Evolutionary conservation across 768 basidiomycete species (phyloP), one percentile per base, ranked within the genome.

Genomic region (Boletus speciosus): DNA sequence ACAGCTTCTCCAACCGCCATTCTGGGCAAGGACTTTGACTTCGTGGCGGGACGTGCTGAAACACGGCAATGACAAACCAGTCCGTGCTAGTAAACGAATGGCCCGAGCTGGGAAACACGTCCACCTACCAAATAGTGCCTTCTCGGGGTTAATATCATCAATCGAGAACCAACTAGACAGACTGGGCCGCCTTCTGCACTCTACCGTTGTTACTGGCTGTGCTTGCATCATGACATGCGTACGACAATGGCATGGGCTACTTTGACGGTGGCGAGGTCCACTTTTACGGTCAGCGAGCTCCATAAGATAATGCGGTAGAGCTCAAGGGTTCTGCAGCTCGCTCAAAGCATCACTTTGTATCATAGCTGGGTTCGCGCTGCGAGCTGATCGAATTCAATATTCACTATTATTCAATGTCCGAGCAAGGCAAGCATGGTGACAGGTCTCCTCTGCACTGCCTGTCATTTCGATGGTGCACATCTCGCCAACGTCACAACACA

Each of bases 21-120:
- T 34, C 49, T 45, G 38, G 47, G 35, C 25, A 41, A 50, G 27
- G 36, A 41, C 58, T 43, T 61, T 53, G 48, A 54, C 48, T 54
- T 57, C 49, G n/a, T 39, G 25, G 49, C 21, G 34, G 37, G 40
- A 32, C 19, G 44, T 36, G 49, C 43, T 19, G 35, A 55, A 44
- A 39, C 45, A 40, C 54, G 47, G 52, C 44, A 50, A 53, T 40
- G 56, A 58, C 51, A 61, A 61, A 52, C 41, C 6, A 12, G n/a
- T 42, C 55, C 39, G 14, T 31, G 36, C 52, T 44, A 9, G 55
- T 29, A 59, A 34, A 21, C 21, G 19, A 27, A 42, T 49, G 36
- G 3, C 50, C 49, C 47, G 49, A 45, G 32, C 49, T 42, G 27
- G 57, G 47, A 36, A 41, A 50, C 29, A 35, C 46, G 27, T 16